phyloP scores from a whole-genome alignment of 805 yeast species.

The Candida adriatica region DNA sequence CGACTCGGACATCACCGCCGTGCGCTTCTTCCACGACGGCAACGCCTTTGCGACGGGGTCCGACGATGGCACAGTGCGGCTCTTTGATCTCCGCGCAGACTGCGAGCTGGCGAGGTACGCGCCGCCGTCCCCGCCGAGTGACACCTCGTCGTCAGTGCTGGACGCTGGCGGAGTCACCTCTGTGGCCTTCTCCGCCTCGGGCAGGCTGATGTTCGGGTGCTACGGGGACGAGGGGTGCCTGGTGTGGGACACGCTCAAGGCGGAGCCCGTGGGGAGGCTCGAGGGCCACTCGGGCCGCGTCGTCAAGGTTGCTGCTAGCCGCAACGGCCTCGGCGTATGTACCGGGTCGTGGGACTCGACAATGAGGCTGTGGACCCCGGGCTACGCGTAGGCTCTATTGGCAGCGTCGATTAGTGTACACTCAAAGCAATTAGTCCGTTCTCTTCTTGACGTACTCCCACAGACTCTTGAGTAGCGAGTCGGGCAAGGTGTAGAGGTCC shows the following conservation, averaged over 20 bases:
- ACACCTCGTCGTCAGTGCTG: slow-evolving; percentile 16
- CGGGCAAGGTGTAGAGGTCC: slow-evolving; percentile 92
- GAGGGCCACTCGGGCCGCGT: slow-evolving; percentile 61
- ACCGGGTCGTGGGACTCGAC: slow-evolving; percentile 82
- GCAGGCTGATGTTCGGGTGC: slow-evolving; percentile 67
- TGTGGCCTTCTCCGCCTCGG: slow-evolving; percentile 65
- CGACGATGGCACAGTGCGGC: slow-evolving; percentile 66
- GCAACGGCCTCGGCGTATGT: slow-evolving; percentile 69
- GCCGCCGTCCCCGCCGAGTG: slow-evolving; percentile 14
- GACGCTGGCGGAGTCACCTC: slow-evolving; percentile 69
- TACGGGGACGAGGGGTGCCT: slow-evolving; percentile 71
- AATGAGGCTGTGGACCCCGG: slow-evolving; percentile 55
- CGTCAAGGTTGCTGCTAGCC: slow-evolving; percentile 56
- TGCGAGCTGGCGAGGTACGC: slow-evolving; percentile 53
- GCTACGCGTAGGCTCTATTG: slow-evolving; percentile 9
- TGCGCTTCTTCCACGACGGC: slow-evolving; percentile 64
- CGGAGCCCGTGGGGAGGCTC: slow-evolving; percentile 56
- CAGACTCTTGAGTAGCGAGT: slow-evolving; percentile 79
- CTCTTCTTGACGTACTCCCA: slow-evolving; percentile 92
- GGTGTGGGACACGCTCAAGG: slow-evolving; percentile 70
- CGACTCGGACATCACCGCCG: slow-evolving; percentile 55
- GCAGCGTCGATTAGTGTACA: neutral
- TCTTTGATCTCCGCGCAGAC: slow-evolving; percentile 74
- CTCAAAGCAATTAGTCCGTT: slow-evolving; percentile 26
- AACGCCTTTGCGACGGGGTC: slow-evolving; percentile 66